Base-by-base conservation (phyloP, 2,329 filamentous ascomycete genomes). In the Hirsutella thompsonii region DNA sequence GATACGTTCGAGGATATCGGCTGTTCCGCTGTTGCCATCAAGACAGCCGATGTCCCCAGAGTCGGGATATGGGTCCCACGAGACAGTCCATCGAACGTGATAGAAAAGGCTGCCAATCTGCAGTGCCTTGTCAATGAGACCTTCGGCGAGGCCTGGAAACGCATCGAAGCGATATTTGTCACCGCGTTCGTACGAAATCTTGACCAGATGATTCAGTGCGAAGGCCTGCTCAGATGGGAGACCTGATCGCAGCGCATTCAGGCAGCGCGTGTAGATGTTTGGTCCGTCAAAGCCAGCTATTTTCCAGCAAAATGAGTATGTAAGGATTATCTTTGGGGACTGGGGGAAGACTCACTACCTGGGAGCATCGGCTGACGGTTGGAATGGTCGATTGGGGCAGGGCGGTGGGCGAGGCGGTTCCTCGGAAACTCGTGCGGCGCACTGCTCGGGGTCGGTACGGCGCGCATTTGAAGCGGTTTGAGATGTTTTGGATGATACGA, bases 101-200 rank as follows among this genome's bases (percentile, higher is more conserved):
- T 88, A 92, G 61, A 89, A 93, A 11, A 94, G 63, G 37, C 70
- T 73, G 42, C 83, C 83, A 33, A 94, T 73, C 46, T 89, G 78
- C 38, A 95, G 68, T 2, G 83, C 80, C 55, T 93, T 93, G 46
- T 88, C 83, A 42, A 94, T 79, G 9, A 98, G 71, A 3, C 85
- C 84, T 59, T 96, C 92, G 1, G 87, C 86, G 21, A 98, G 71
- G 9, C 86, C 81, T 2, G 85, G 82, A 51, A 95, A 96, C 5
- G 86, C 84, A 51, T 94, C 88, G 49, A 96, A 95, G 45, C 86
- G 83, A 63, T 94, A 95, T 60, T 94, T 94, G 57, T 96, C 92
- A 36, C 90, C 90, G 35, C 89, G 77, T 59, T 96, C 89, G 55
- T 82, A 92, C 0, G 89, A 95, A 21, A 96, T 95, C 57, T 94